These are phyloP conservation scores for Yamadazyma insecticola DNA, from an alignment of 805 yeast genomes.

Conservation along the genomic window DNA sequence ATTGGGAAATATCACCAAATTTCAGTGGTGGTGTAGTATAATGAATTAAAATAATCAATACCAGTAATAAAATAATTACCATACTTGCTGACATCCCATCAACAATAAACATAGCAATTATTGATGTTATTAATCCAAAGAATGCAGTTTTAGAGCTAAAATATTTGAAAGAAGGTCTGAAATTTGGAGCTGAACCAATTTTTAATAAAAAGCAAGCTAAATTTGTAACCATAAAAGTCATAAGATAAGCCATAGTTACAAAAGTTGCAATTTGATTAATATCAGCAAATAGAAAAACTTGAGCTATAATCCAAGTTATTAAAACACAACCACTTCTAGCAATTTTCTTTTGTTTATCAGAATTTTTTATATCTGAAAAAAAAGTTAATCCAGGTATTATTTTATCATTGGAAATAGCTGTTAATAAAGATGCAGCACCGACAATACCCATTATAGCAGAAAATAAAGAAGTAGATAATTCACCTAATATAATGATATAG, in stretches of 20 bases:
- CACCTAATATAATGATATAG: slow-evolving; percentile 75
- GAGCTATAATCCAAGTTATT: slow-evolving; percentile 79
- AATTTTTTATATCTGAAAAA: slow-evolving; percentile 41
- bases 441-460: slow-evolving; percentile 94
- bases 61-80: slow-evolving; percentile 59
- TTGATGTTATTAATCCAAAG: slow-evolving; percentile 63
- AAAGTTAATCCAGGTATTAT: slow-evolving; percentile 74
- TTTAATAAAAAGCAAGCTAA: slow-evolving; percentile 87
- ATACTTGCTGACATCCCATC: slow-evolving; percentile 86
- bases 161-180: slow-evolving; percentile 89
- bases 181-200: slow-evolving; percentile 95
- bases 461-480: slow-evolving; percentile 83
- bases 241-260: slow-evolving; percentile 93
- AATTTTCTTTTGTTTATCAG: slow-evolving; percentile 36
- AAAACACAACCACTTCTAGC: slow-evolving; percentile 67
- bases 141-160: slow-evolving; percentile 81
- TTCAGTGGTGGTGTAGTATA: slow-evolving; percentile 91
- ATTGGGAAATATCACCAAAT: slow-evolving; percentile 98
- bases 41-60: slow-evolving; percentile 76
- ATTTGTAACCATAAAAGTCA: slow-evolving; percentile 94
- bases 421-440: slow-evolving; percentile 88
- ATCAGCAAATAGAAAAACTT: slow-evolving; percentile 80
- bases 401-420: slow-evolving; percentile 85
- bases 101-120: slow-evolving; percentile 87
- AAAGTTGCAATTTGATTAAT: slow-evolving; percentile 91